phyloP scores from a whole-genome alignment of 176 grass and related monocot genomes.

The Lolium perenne region DNA sequence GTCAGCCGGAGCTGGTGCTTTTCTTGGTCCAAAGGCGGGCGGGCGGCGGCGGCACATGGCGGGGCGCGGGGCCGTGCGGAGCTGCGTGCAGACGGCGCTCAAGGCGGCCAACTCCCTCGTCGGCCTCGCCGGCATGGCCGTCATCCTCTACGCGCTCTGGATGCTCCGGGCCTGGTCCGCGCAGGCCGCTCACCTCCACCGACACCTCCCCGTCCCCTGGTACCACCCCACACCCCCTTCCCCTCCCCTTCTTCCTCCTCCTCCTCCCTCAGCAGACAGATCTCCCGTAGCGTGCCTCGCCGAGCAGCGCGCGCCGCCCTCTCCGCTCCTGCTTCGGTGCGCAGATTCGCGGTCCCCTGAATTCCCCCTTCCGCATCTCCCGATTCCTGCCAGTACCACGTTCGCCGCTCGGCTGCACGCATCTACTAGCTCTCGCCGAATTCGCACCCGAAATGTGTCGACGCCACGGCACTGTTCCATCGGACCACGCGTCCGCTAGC shows the following conservation, averaged over 20 bases:
- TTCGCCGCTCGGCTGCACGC: not conserved
- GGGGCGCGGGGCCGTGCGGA: slow-evolving; percentile 59
- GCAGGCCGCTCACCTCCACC: slow-evolving; percentile 40
- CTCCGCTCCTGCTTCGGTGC: not conserved
- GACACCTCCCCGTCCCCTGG: slow-evolving; percentile 59
- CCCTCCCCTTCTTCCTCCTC: not conserved
- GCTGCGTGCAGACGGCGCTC: slow-evolving; percentile 82
- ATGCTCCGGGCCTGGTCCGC: slow-evolving; percentile 79
- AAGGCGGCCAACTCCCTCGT: slow-evolving; percentile 84
- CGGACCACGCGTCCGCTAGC: not conserved
- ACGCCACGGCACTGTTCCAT: slow-evolving; percentile 14
- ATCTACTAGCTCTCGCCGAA: not conserved
- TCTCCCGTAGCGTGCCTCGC: not conserved
- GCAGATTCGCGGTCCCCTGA: slow-evolving; percentile 1
- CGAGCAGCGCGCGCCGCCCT: not conserved
- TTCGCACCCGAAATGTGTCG: not conserved
- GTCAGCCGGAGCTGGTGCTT: too few species aligned
- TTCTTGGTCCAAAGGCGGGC: too few species aligned
- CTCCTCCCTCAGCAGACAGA: slow-evolving; percentile 11
- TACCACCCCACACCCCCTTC: slow-evolving; percentile 20
- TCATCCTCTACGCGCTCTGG: slow-evolving; percentile 99
- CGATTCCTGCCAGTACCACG: not conserved
- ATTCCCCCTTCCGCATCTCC: not conserved
- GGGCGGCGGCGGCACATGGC: slow-evolving; percentile 35
- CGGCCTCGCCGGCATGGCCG: slow-evolving; percentile 85